phyloP scores from a whole-genome alignment of 805 yeast genomes.

The Dipodascus albidus region DNA sequence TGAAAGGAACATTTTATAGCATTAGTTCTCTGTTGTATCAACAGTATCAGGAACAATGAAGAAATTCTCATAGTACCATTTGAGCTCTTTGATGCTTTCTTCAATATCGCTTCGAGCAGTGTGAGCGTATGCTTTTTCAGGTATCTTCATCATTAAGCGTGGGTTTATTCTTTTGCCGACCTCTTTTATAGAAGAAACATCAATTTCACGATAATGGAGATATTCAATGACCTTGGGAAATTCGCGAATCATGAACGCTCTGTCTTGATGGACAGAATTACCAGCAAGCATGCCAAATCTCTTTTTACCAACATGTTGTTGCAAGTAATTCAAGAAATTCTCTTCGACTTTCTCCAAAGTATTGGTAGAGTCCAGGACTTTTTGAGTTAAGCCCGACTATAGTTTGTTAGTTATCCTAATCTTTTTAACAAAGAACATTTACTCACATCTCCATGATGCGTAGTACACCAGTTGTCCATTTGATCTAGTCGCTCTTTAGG shows the following conservation, averaged over 20 bases:
- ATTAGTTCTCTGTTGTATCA: no score
- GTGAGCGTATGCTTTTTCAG: constrained; percentile 58
- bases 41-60: constrained; percentile 17
- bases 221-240: constrained; percentile 57
- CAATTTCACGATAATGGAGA: constrained; percentile 69
- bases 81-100: constrained; percentile 77
- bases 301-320: constrained; percentile 38
- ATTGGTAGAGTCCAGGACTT: constrained; percentile 45
- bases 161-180: constrained; percentile 70
- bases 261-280: constrained; percentile 85
- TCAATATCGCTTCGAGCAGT: constrained; percentile 83
- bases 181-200: constrained; percentile 82
- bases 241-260: constrained; percentile 70
- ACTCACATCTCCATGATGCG: constrained; percentile 57
- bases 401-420: neutral
- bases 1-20: no score
- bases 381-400: constrained; percentile 56
- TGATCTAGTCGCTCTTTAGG: constrained; percentile 46
- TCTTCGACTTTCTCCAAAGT: constrained; percentile 49
- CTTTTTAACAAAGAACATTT: neutral
- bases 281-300: constrained; percentile 75
- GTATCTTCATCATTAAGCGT: constrained; percentile 40
- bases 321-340: constrained; percentile 53
- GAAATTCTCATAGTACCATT: constrained; percentile 64
- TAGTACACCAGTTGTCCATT: constrained; percentile 85